Conservation (phyloP, 768 basidiomycete species). For the Agaricus subrufescens region DNA sequence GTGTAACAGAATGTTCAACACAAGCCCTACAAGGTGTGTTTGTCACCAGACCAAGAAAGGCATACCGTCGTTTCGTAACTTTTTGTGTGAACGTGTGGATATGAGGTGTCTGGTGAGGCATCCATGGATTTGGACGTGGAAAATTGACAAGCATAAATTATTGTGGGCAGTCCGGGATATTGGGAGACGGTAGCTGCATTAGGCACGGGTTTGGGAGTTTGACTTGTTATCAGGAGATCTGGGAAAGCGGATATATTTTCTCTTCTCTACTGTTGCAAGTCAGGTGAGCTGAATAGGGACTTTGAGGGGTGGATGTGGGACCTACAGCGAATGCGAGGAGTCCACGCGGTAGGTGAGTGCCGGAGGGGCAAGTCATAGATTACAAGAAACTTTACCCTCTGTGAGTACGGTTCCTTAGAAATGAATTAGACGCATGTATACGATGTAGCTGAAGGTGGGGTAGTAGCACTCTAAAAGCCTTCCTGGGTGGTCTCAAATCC, state of each 20-base stretch:
- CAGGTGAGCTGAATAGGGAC: slow-evolving; percentile 27
- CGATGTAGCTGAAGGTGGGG: too few species aligned
- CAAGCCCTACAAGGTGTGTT: slow-evolving; percentile 26
- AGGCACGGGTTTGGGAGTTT: background rate
- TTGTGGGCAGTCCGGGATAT: background rate
- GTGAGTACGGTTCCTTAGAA: too few species aligned
- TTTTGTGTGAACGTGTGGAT: slow-evolving; percentile 14
- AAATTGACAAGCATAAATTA: slow-evolving; percentile 2
- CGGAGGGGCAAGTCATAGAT: too few species aligned
- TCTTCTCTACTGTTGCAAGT: slow-evolving; percentile 16
- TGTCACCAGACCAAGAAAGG: slow-evolving; percentile 28
- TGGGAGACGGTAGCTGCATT: background rate
- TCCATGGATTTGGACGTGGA: slow-evolving; percentile 23
- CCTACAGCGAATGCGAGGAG: too few species aligned
- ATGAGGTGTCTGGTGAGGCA: slow-evolving; percentile 21
- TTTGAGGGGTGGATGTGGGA: slow-evolving; percentile 30
- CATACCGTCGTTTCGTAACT: slow-evolving; percentile 23
- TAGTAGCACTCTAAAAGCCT: too few species aligned
- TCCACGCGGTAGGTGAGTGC: too few species aligned
- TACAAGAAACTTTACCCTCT: too few species aligned
- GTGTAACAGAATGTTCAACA: slow-evolving; percentile 25
- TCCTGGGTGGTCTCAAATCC: too few species aligned
- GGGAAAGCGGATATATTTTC: slow-evolving; percentile 5
- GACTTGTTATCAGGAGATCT: background rate
- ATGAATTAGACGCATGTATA: too few species aligned